Base-by-base conservation (phyloP, 2,329 filamentous ascomycete species). In the Cordyceps militaris region DNA sequence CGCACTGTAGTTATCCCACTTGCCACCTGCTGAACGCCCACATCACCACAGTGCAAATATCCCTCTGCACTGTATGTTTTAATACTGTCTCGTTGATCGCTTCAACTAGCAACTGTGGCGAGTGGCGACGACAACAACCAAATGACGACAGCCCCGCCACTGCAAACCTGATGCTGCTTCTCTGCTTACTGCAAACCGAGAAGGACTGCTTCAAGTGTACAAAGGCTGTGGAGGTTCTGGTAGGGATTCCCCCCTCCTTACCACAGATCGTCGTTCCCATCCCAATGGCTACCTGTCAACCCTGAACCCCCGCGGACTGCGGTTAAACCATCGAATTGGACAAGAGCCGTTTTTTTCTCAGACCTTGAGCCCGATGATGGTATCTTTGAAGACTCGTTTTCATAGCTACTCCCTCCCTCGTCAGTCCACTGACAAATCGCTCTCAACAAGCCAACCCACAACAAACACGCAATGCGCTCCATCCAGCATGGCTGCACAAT, bases 91-190 rank as follows among this genome's bases (percentile, higher is more conserved):
- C n/a, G 3, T 13, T 7, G 30, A 38, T 47, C 28, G n/a, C n/a
- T n/a, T n/a, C 9, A 4, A 11, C 34, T 4, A 9, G 34, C 10
- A 8, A 0, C 40, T 55, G 42, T 55, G 52, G 52, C 52, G 52
- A n/a, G 40, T 44, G 40, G 28, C 30, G 30, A 52, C 49, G 49
- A 44, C 40, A 21, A 19, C n/a, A n/a, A n/a, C n/a, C n/a, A 46
- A 19, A 13, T 55, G 38, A 55, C 52, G 42, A 55, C 52, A n/a
- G 52, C 52, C 46, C 52, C 52, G 52, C 52, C 42, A 38, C 52
- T 36, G 51, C n/a, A 5, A 38, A 47, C 28, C 19, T 23, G 10
- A 24, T 23, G 23, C 47, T 21, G 40, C 14, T 26, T 21, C 32
- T n/a, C 48, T n/a, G n/a, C n/a, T n/a, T n/a, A n/a, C n/a, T n/a